Conservation (phyloP, 2,329 filamentous ascomycete genomes). For the Thelonectria discophora region DNA sequence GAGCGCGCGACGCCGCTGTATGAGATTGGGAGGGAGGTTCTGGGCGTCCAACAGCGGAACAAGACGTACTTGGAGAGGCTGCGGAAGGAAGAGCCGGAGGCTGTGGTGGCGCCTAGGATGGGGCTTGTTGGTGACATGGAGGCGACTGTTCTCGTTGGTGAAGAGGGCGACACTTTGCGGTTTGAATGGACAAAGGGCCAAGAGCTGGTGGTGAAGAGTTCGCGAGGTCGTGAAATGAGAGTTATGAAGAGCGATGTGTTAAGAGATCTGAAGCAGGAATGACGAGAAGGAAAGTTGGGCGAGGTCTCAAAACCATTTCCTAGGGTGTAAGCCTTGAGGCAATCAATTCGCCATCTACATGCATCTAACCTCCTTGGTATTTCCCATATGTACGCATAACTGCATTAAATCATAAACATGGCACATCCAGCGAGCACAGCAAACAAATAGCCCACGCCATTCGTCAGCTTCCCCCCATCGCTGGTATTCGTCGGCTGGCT, state of each 20-base stretch:
- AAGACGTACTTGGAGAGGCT: constrained; percentile 14
- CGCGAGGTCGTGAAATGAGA: background rate
- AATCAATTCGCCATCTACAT: background rate
- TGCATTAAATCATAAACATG: constrained; percentile 7
- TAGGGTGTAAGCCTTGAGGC: background rate
- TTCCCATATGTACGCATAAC: background rate
- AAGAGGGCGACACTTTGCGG: background rate
- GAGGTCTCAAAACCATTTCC: background rate
- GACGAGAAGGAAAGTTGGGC: too few relatives aligned
- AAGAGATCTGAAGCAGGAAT: too few relatives aligned
- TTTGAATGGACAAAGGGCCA: constrained; percentile 4
- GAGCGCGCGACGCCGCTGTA: constrained; percentile 16
- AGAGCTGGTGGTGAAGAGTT: background rate
- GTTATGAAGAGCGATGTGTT: background rate
- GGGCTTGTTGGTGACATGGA: constrained; percentile 2
- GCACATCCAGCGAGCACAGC: background rate
- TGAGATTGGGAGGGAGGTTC: constrained; percentile 12
- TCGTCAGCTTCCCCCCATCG: background rate
- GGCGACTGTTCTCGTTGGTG: constrained; percentile 8
- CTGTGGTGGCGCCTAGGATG: constrained; percentile 7
- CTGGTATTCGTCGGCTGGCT: constrained; percentile 11
- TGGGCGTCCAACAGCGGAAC: constrained; percentile 10
- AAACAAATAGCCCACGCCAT: background rate
- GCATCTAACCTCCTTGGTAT: background rate
- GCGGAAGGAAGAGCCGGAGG: background rate